These are phyloP conservation scores for Fraxinus greggii DNA, from an alignment of 305 asterid genomes.

Conservation along the genomic window DNA sequence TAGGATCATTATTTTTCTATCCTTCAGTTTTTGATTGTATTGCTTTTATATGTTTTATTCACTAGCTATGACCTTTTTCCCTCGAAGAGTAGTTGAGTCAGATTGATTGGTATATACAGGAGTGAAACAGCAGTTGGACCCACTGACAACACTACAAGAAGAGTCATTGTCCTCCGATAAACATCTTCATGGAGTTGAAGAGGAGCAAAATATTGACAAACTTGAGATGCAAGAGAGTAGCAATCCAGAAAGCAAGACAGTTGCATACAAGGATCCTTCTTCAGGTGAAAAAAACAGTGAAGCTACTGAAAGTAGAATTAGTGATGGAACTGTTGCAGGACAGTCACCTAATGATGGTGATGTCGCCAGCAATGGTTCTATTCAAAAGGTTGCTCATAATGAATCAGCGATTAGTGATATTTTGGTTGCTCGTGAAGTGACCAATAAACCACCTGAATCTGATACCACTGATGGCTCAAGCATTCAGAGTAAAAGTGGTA, in stretches of 20 bases:
- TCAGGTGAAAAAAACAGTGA: constrained; percentile 38
- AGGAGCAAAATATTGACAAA: constrained; percentile 37
- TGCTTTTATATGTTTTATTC: background rate
- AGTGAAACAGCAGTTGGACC: constrained; percentile 58
- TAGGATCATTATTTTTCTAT: background rate
- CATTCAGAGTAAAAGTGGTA: constrained; percentile 30
- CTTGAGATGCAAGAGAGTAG: constrained; percentile 40
- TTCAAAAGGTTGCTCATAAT: constrained; percentile 30
- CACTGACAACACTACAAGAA: constrained; percentile 59
- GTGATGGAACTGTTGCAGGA: constrained; percentile 37
- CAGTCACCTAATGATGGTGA: constrained; percentile 40
- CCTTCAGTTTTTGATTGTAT: background rate
- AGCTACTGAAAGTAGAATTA: constrained; percentile 39
- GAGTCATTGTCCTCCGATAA: constrained; percentile 47
- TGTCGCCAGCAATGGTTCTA: constrained; percentile 25
- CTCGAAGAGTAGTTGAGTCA: background rate
- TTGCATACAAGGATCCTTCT: constrained; percentile 37
- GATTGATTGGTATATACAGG: constrained; percentile 36
- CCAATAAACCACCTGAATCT: constrained; percentile 36
- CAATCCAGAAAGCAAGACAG: constrained; percentile 40
- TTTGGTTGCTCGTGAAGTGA: constrained; percentile 44
- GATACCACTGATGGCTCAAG: constrained; percentile 37
- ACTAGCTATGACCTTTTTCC: background rate
- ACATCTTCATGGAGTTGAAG: constrained; percentile 36
- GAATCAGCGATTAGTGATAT: constrained; percentile 38